Evolutionary conservation across 495 filamentous ascomycete species (phyloP), one percentile per base, ranked within the genome.

Genomic region (Xylaria castorea): DNA sequence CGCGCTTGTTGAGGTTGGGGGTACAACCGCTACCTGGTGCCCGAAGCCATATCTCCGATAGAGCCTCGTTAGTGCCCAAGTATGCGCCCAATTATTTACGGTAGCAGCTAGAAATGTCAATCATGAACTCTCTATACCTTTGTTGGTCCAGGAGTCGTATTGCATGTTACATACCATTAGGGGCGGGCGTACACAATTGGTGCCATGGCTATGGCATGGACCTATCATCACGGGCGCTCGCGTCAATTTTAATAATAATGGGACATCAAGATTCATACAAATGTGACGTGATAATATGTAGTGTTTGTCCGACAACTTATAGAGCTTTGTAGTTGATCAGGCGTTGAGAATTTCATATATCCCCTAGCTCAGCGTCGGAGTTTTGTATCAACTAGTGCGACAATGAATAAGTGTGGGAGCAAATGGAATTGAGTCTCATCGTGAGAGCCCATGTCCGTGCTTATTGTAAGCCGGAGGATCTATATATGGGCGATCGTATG

Each of bases 191-290:
- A 40, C 50, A 30, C 36, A 32, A 5, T 57, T 20, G 30, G 68
- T 62, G 46, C 11, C 46, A 64, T 25, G 30, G 40, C 53, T 40
- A 66, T 48, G 53, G 53, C 57, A 64, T 57, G 25, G 32, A 18
- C 46, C 48, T n/a, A 36, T 64, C 63, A 61, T 65, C 61, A 65
- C 69, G 61, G 69, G 38, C 36, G 20, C 60, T 55, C 46, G 69
- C 69, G 20, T 62, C 36, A 65, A 50, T 22, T 51, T 48, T 55
- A 32, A 36, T 42, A 48, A 34, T 1, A 36, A 65, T 22, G 25
- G 60, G 30, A 58, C 30, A 46, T 42, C 38, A 32, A 57, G 57
- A 46, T 27, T 44, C 60, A 20, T 40, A 20, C n/a, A 46, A 27
- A 55, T 65, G 60, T 46, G 60, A 71, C 38, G 30, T 58, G 25